Conservation (phyloP, 2,329 filamentous ascomycete species). For the Paraphaeosphaeria sporulosa region DNA sequence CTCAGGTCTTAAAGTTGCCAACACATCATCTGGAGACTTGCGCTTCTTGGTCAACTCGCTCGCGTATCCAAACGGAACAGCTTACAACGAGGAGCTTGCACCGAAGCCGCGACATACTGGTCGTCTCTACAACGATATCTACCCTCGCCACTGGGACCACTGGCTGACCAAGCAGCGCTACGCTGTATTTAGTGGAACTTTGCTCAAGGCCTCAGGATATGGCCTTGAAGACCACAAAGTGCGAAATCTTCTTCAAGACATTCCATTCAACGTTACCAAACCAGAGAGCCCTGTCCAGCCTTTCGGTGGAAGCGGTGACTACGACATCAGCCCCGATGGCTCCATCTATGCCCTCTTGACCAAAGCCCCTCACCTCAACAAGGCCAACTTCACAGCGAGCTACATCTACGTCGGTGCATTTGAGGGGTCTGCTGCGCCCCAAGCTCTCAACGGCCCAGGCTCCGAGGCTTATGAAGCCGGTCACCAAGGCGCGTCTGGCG, state of each 20-base stretch:
- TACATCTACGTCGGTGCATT: conserved; percentile 80
- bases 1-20: conserved; percentile 58
- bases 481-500: conserved; percentile 70
- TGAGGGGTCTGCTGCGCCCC: conserved; percentile 59
- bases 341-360: conserved; percentile 71
- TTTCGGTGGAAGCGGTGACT: conserved; percentile 80
- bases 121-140: conserved; percentile 76
- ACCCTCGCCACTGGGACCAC: conserved; percentile 82
- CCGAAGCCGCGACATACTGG: conserved; percentile 68
- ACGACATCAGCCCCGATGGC: conserved; percentile 73
- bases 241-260: conserved; percentile 67
- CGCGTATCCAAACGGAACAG: conserved; percentile 72
- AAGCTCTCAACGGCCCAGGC: conserved; percentile 44
- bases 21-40: conserved; percentile 48
- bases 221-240: conserved; percentile 44
- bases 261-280: conserved; percentile 60
- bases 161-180: conserved; percentile 74
- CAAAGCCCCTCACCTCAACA: conserved; percentile 75
- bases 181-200: conserved; percentile 75
- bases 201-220: conserved; percentile 51
- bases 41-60: conserved; percentile 63
- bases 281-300: conserved; percentile 75
- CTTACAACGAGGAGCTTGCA: conserved; percentile 71
- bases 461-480: conserved; percentile 40
- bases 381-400: conserved; percentile 79